These are phyloP conservation scores for Claviceps humidiphila DNA, from an alignment of 2,329 filamentous ascomycete species.

Conservation along the genomic window DNA sequence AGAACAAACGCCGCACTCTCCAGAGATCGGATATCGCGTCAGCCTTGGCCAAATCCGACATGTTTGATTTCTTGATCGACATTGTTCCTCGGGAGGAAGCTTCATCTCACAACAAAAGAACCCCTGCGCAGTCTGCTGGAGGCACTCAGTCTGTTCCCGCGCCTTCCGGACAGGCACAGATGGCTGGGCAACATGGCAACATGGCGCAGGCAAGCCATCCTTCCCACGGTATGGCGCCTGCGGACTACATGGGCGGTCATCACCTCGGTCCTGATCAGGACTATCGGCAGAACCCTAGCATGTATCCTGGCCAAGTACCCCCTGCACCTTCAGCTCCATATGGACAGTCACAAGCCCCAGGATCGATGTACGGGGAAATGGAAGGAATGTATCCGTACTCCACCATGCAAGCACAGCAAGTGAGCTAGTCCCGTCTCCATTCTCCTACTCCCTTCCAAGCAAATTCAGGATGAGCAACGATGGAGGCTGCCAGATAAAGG, in stretches of 20 bases:
- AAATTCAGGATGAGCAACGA: not conserved
- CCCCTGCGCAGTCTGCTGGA: conserved; percentile 36
- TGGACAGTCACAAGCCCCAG: conserved; percentile 58
- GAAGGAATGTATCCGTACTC: conserved; percentile 78
- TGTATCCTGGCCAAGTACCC: conserved; percentile 73
- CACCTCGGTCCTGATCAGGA: conserved; percentile 56
- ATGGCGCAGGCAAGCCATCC: conserved; percentile 43
- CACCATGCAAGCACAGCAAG: conserved; percentile 70
- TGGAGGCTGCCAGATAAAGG: not conserved
- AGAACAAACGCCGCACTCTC: conserved; percentile 92
- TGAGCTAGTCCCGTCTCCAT: conserved; percentile 27
- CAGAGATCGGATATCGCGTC: conserved; percentile 95
- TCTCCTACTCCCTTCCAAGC: not conserved
- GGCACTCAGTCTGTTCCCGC: conserved; percentile 31
- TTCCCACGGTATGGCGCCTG: conserved; percentile 42
- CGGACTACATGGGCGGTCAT: conserved; percentile 52
- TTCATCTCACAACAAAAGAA: conserved; percentile 68
- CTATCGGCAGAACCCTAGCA: conserved; percentile 64
- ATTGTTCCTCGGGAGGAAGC: conserved; percentile 96
- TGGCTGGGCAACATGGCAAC: conserved; percentile 36
- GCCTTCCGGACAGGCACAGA: conserved; percentile 35
- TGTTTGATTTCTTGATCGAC: conserved; percentile 99
- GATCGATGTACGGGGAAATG: conserved; percentile 63
- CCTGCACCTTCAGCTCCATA: conserved; percentile 58
- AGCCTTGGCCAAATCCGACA: conserved; percentile 91